phyloP scores from a whole-genome alignment of 176 grass and related monocot genomes.

The Triticum aestivum region IWGSC_CS_RefSeq_v2.1 NC_057811.1:461155495-461155994 shows the following conservation, averaged over 20 bases:
- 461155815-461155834: not conserved
- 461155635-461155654: conserved; percentile 44
- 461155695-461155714: conserved; percentile 58
- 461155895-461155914: conserved; percentile 76
- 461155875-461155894: conserved; percentile 62
- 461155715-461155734: not conserved
- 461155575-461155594: conserved; percentile 60
- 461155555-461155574: not conserved
- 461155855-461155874: conserved; percentile 40
- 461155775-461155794: not conserved
- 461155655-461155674: conserved; percentile 46
- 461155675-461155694: conserved; percentile 81
- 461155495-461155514: conserved; percentile 12
- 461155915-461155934: conserved; percentile 97
- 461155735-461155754: not conserved
- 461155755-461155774: not conserved
- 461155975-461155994: not conserved
- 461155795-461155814: not conserved
- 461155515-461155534: not conserved
- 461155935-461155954: conserved; percentile 89
- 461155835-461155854: conserved; percentile 45
- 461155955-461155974: not conserved
- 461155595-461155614: conserved; percentile 45
- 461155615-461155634: conserved; percentile 49
- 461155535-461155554: not conserved